phyloP scores from a whole-genome alignment of 2,329 filamentous ascomycete genomes.

The Ophiostoma pallidulum region DNA sequence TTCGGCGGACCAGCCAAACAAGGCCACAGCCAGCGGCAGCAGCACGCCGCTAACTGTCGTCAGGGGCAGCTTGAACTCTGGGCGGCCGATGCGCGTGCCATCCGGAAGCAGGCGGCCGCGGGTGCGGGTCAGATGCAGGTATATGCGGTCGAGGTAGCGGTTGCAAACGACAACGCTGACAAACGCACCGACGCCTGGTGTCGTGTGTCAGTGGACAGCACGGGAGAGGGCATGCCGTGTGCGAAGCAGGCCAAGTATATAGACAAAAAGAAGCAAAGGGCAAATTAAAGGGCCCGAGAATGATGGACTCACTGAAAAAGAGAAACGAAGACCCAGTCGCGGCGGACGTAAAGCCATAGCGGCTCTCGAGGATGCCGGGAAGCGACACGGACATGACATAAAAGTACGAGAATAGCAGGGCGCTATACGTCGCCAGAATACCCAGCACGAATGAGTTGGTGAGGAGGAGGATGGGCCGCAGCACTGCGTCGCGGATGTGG shows the following conservation, averaged over 20 bases:
- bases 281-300: no score
- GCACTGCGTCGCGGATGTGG: slow-evolving; percentile 36
- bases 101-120: neutral
- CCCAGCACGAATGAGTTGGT: slow-evolving; percentile 34
- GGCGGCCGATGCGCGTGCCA: slow-evolving; percentile 30
- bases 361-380: slow-evolving; percentile 37
- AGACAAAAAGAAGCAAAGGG: neutral
- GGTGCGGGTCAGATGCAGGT: slow-evolving; percentile 34
- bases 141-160: slow-evolving; percentile 41
- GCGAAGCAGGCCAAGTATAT: neutral
- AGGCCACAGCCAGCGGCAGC: slow-evolving; percentile 34
- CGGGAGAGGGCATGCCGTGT: no score
- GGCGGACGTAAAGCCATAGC: slow-evolving; percentile 41
- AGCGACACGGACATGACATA: slow-evolving; percentile 47
- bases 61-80: slow-evolving; percentile 47
- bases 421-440: slow-evolving; percentile 35
- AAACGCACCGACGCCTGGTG: slow-evolving; percentile 37
- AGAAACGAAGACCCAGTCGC: slow-evolving; percentile 45
- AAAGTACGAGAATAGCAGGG: slow-evolving; percentile 41
- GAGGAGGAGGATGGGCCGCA: slow-evolving; percentile 40
- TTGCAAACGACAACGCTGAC: slow-evolving; percentile 42
- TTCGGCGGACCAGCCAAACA: slow-evolving; percentile 44
- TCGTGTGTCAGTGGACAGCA: neutral
- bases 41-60: slow-evolving; percentile 35
- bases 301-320: slow-evolving; percentile 37